A percentile compares a stretch with the other conserved stretches of the same genome.
Evolutionary conservation across 805 yeast species (phyloP).

Genomic region (Candida taoyuanica): DNA sequence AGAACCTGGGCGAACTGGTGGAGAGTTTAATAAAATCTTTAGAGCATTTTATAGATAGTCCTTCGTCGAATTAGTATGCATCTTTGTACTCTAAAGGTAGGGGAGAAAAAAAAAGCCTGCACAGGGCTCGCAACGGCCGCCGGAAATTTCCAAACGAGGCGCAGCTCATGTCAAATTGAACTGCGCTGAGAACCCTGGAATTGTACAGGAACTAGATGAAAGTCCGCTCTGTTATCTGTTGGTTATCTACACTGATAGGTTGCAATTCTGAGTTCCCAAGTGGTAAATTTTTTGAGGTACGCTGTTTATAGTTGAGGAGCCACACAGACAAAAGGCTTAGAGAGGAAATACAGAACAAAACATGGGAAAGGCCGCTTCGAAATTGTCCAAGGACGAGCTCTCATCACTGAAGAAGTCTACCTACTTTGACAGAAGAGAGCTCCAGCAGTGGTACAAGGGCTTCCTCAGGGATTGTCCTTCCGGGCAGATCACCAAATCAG

Average conservation of each 20-base stretch:
- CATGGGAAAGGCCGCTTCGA: conserved; percentile 97
- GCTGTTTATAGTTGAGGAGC: too few relatives aligned
- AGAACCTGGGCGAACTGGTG: conserved; percentile 14
- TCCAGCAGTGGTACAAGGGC: conserved; percentile 98
- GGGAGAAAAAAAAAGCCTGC: not conserved
- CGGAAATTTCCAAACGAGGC: too few relatives aligned
- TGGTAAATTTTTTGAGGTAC: too few relatives aligned
- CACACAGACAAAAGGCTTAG: too few relatives aligned
- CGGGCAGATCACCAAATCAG: conserved; percentile 82
- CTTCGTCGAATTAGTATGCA: not conserved
- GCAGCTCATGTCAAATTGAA: too few relatives aligned
- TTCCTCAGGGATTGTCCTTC: conserved; percentile 90
- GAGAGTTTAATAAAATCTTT: conserved; percentile 5
- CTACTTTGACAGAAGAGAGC: conserved; percentile 85
- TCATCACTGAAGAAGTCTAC: conserved; percentile 79
- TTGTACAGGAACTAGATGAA: not conserved
- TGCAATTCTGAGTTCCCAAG: too few relatives aligned
- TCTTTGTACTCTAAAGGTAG: not conserved
- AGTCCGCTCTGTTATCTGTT: too few relatives aligned
- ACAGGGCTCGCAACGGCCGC: too few relatives aligned
- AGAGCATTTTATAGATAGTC: too few relatives aligned
- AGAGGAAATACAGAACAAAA: too few relatives aligned
- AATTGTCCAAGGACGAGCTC: conserved; percentile 85
- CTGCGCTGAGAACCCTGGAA: too few relatives aligned
- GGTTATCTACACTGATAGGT: too few relatives aligned